Base-by-base conservation (phyloP, 129 eudicot genomes). In the Ambrosia artemisiifolia region DNA sequence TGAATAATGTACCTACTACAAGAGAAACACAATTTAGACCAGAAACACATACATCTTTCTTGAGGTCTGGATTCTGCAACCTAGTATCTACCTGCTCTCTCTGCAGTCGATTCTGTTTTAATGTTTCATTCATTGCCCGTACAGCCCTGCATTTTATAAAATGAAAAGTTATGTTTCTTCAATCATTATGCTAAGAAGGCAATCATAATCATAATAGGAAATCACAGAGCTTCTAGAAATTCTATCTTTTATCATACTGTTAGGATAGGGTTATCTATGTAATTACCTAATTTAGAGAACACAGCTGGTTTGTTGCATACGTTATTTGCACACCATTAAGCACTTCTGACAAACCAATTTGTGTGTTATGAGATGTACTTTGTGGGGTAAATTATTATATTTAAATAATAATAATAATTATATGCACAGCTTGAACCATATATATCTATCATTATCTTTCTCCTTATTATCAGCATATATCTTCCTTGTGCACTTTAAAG, bases 41-140 rank as follows among this genome's bases (percentile, higher is more conserved):
- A 43, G n/a, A 19, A 7, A 33, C 48, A 74, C 90, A 9, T 82
- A 92, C 98, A 81, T 85, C 83, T 70, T 85, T 87, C 47, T 83
- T 75, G 17, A 72, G 81, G 65, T 78, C 89, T 60, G 77, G 35
- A 59, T 75, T 80, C 78, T 60, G 73, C 67, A 83, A 69, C 64
- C 84, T 83, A 78, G 48, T 84, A 44, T 80, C 96, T 74, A 80
- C 88, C 78, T 85, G 96, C 73, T 87, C 95, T 76, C 88, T 80
- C 70, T 67, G 47, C 19, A 87, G 78, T 30, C 96, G 96, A 65
- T 87, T 85, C 83, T 89, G 98, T 86, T 93, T 93, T 81, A 93
- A 48, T 49, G 95, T 83, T 69, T 92, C 98, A 78, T 87, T 92
- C 98, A 89, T 89, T 55, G 95, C 98, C 69, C 95, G 80, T 70